Base-by-base conservation (phyloP, 768 basidiomycete genomes). In the Austroboletus eburneus region DNA sequence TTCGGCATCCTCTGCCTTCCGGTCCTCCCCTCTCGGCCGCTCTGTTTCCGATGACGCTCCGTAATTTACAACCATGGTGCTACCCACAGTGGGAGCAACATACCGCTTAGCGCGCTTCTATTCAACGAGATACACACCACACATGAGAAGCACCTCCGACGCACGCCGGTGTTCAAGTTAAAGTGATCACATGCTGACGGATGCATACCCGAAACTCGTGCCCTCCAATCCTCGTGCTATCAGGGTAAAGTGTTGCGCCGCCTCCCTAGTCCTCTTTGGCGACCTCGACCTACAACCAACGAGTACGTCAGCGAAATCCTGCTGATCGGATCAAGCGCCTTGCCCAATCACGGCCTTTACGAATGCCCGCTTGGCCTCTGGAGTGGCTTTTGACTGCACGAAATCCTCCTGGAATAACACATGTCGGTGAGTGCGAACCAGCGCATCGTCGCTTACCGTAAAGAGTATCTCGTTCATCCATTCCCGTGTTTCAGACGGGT, bases 211-310 rank as follows among this genome's bases (percentile, higher is more conserved):
- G 64, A 93, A 94, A 50, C 79, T 83, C 9, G 90, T 85, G 8
- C 86, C 88, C 55, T 90, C 89, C 46, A 93, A 65, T 3, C 91
- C 91, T 58, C 91, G 69, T 10, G 90, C 85, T 17, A 95, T 77
- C 0, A 95, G 73, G 1, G 85, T 85, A 64, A 95, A 93, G 51
- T 94, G 88, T 54, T 91, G 83, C 10, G 90, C 83, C 0, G 91
- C 91, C 32, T 92, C 91, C 51, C 86, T 72, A 29, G 83, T 90
- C 54, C 74, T 76, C 60, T 83, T 85, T 3, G 81, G 69, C 16
- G 86, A 86, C 34, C 87, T 76, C 29, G 88, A 81, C 22, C 87
- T 87, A 45, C 9, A n/a, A n/a, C 33, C 10, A n/a, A 5, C 8
- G 32, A 46, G 20, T 9, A n/a, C 33, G 21, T 54, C 37, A 42